Conservation (phyloP, 139 green algal species). For the Coccomyxa sp. region DNA sequence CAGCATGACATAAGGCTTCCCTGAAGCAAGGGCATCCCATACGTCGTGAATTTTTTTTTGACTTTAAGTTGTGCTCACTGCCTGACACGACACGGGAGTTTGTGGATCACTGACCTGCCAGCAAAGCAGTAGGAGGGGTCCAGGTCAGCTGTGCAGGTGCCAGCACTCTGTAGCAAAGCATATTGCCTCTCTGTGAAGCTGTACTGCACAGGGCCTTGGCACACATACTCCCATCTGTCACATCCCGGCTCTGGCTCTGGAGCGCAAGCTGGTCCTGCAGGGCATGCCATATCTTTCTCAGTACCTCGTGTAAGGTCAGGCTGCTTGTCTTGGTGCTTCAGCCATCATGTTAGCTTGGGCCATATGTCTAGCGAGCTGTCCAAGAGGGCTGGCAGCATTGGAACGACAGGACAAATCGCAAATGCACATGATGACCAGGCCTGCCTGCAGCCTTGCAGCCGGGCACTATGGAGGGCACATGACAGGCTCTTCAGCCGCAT, state of each 20-base stretch:
- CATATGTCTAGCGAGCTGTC: background rate
- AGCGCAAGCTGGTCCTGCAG: background rate
- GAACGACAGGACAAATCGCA: too few species aligned
- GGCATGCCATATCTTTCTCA: background rate
- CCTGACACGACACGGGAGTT: too few species aligned
- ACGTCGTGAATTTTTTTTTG: too few species aligned
- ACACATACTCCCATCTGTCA: background rate
- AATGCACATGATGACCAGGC: too few species aligned
- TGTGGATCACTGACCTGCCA: background rate
- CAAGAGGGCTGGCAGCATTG: background rate
- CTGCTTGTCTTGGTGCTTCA: background rate
- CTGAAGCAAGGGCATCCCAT: background rate
- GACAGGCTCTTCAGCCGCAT: too few species aligned
- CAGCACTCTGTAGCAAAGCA: background rate
- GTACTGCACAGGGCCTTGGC: background rate
- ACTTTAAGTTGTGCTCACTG: too few species aligned
- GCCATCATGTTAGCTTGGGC: background rate
- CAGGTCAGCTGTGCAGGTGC: slow-evolving; percentile 13
- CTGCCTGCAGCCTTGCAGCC: too few species aligned
- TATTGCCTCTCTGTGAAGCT: slow-evolving; percentile 2
- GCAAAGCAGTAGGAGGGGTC: slow-evolving; percentile 16
- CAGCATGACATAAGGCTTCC: background rate
- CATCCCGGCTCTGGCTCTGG: background rate
- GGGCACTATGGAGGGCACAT: too few species aligned
- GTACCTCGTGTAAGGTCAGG: too few species aligned